Base-by-base conservation (phyloP, 371 early-diverging fungal genomes). In the Syncephalis plumigaleata region DNA sequence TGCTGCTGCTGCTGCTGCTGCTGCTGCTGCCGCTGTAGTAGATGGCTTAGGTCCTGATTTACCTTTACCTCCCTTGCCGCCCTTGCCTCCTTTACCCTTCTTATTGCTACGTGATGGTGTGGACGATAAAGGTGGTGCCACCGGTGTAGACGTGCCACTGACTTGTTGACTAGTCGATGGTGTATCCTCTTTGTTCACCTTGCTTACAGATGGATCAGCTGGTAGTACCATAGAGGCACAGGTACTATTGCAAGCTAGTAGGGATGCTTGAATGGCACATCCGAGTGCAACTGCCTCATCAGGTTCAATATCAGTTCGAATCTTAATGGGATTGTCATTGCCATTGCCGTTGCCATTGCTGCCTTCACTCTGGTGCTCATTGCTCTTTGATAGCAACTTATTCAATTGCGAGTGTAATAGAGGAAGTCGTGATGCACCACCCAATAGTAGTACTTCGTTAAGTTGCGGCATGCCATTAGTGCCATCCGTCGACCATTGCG, bases 271-370 rank as follows among this genome's bases (percentile, higher is more conserved):
- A 52, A 90, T 85, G 36, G 98, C 98, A 66, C 98, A 98, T 51
- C 99, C 99, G 64, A 84, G 81, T 22, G 99, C 87, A 53, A 98
- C 87, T 46, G 92, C 89, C 67, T 98, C 98, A 64, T 98, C 98
- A 44, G 93, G 79, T 59, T 84, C 82, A 23, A 73, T 64, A 16
- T 80, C 78, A 42, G 61, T 57, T 50, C 84, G 74, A 53, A 91
- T n/a, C n/a, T n/a, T 65, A 60, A 76, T 68, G 58, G 91, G 84
- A 43, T 31, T 4, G 31, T 31, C 31, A 31, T 31, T 31, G 31
- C 7, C 11, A 7, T 31, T 31, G 31, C 11, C 81, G 59, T 59
- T 84, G 81, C 56, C 98, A 81, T 73, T 91, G 49, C 99, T 99
- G 63, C 99, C 99, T 48, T 91, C 93, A 48, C 98, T 68, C 36